Evolutionary conservation across 2,329 filamentous ascomycete genomes (phyloP), one percentile per base, ranked within the genome.

Genomic region (Neonectria punicea): DNA sequence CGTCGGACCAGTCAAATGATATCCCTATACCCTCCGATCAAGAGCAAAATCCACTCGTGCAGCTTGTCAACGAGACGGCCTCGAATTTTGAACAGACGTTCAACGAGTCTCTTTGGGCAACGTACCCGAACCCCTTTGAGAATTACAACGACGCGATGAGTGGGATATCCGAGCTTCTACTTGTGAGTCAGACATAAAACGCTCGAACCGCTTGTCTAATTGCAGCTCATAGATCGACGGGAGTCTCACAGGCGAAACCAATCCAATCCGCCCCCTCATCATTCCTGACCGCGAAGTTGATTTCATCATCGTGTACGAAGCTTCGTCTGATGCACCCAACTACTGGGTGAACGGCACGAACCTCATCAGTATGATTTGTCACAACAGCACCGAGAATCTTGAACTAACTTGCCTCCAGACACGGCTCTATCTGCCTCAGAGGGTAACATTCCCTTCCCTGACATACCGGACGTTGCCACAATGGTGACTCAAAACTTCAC

Each of bases 291-390:
- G 76, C 1, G 53, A 65, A 1, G 56, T 76, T 5, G 72, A 75
- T 25, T 67, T 79, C 18, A 74, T 79, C 39, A 74, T 79, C 20
- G 72, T 75, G 0, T 79, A 77, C 36, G 77, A 79, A 46, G 73
- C 74, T 16, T 76, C 75, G 1, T 70, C 69, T 0, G 75, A 77
- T 11, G 65, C 74, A 0, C 20, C 44, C 1, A 69, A 77, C 25
- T 51, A 36, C 3, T 76, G 74, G 74, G 66, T 74, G 2, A 76
- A 76, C 16, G 74, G 75, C 34, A 74, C 70, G 0, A 75, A 74
- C 5, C 61, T 76, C 10, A 69, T 74, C 5, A 43, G 39, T 43
- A 43, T 2, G 39, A 5, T 20, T 2, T 5, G 16, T 39, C 14
- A n/a, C n/a, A 10, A n/a, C 39, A 20, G 39, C 8, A 11, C n/a